A percentile compares a stretch with the other conserved stretches of the same genome.
phyloP scores from a whole-genome alignment of 129 eudicot species.

The Pulicaria dysenterica region DNA sequence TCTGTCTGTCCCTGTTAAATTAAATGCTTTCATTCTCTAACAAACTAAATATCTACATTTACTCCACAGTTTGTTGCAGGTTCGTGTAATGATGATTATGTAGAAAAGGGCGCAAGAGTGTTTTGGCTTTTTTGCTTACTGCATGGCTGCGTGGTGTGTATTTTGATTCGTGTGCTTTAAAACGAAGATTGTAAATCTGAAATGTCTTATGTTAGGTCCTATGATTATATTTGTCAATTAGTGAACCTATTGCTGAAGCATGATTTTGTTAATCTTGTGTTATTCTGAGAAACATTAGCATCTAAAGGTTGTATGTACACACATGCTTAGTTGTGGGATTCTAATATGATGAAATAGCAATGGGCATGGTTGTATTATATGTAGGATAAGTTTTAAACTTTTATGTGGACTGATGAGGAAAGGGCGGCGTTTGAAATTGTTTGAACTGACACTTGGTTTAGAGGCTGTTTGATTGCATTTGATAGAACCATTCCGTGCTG shows the following conservation, averaged over 20 bases:
- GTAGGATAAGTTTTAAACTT: neutral
- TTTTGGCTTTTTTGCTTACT: conserved; percentile 16
- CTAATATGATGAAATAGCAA: conserved; percentile 9
- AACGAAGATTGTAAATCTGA: conserved; percentile 26
- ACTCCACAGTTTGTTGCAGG: conserved; percentile 3
- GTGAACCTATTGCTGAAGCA: neutral
- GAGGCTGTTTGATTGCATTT: too few relatives aligned
- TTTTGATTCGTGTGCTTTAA: conserved; percentile 20
- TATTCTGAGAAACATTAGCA: conserved; percentile 8
- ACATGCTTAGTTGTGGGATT: neutral
- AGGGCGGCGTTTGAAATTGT: too few relatives aligned
- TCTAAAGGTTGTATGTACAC: neutral
- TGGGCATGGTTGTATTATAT: conserved; percentile 16
- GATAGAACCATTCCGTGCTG: too few relatives aligned
- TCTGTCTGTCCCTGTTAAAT: neutral
- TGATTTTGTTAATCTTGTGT: conserved; percentile 26
- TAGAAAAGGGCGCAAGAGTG: conserved; percentile 25
- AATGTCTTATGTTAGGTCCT: conserved; percentile 9
- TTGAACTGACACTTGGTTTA: too few relatives aligned
- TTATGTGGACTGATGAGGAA: too few relatives aligned
- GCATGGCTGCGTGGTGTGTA: conserved; percentile 12
- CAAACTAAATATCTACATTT: neutral
- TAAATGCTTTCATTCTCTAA: neutral
- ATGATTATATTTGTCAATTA: neutral
- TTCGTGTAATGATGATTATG: conserved; percentile 13